A percentile compares a stretch with the other conserved stretches of the same genome.
phyloP scores from a whole-genome alignment of 345 rosid species.

The Eucalyptus microcorys region DNA sequence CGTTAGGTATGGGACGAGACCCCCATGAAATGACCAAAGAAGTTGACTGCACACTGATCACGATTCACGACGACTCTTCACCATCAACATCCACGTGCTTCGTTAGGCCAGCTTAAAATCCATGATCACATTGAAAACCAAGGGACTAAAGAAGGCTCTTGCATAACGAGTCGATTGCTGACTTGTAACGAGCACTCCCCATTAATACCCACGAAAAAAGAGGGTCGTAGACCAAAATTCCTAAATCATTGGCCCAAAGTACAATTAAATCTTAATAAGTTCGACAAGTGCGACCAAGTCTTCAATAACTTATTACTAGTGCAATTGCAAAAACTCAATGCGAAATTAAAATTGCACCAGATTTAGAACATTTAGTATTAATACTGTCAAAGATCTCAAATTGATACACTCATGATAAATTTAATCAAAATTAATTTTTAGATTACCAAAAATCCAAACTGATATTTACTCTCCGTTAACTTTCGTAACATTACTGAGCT shows the following conservation, averaged over 20 bases:
- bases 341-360: neutral
- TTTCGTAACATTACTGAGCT: fast-evolving
- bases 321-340: neutral
- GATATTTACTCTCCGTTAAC: neutral
- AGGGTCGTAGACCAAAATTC: neutral
- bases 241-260: neutral
- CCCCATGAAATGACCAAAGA: neutral
- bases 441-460: no score
- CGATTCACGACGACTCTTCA: neutral
- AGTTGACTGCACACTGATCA: neutral
- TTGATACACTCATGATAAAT: no score
- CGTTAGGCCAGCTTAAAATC: no score
- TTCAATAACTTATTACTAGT: neutral
- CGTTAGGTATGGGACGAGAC: neutral
- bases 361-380: neutral
- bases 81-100: neutral
- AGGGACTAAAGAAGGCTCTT: neutral
- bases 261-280: neutral
- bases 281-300: neutral
- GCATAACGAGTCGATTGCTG: neutral
- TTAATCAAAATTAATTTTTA: fast-evolving
- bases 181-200: neutral
- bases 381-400: fast-evolving
- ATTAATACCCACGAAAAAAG: neutral
- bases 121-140: neutral